Percentiles rank a stretch among this genome's conserved stretches.
Evolutionary conservation across 2,329 filamentous ascomycete species (phyloP).

Genomic region (Diaporthe sp.): DNA sequence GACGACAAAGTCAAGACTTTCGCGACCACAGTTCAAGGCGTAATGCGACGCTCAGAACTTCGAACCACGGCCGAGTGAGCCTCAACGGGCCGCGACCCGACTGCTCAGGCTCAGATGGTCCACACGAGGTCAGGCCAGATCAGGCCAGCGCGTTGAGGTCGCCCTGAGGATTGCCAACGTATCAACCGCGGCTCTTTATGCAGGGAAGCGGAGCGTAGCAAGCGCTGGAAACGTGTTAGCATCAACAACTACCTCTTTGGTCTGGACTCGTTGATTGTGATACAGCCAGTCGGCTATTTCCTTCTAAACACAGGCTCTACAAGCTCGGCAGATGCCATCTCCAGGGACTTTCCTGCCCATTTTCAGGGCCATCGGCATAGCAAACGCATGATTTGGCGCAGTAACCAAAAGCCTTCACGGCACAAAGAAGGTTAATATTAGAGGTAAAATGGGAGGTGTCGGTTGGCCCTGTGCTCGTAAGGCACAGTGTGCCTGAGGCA

Average conservation of each 20-base stretch:
- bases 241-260: background rate
- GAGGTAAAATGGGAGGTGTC: slow-evolving; percentile 1
- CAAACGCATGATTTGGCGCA: background rate
- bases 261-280: background rate
- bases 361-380: background rate
- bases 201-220: slow-evolving; percentile 9
- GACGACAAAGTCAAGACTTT: background rate
- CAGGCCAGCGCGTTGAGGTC: background rate
- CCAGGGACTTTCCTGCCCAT: background rate
- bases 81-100: slow-evolving; percentile 12
- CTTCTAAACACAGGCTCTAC: background rate
- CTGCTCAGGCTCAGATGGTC: background rate
- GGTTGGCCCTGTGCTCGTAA: slow-evolving; percentile 21
- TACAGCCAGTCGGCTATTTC: background rate
- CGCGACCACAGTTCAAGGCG: background rate
- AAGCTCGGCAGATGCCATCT: background rate
- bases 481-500: slow-evolving; percentile 11
- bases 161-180: background rate
- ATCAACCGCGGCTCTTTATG: slow-evolving; percentile 21
- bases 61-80: background rate
- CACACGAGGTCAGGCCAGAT: background rate
- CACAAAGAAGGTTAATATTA: slow-evolving; percentile 9
- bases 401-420: background rate
- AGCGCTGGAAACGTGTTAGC: background rate
- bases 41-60: background rate